Base-by-base conservation (phyloP, 2,329 filamentous ascomycete genomes). In the Hypoxylon sp. region DNA sequence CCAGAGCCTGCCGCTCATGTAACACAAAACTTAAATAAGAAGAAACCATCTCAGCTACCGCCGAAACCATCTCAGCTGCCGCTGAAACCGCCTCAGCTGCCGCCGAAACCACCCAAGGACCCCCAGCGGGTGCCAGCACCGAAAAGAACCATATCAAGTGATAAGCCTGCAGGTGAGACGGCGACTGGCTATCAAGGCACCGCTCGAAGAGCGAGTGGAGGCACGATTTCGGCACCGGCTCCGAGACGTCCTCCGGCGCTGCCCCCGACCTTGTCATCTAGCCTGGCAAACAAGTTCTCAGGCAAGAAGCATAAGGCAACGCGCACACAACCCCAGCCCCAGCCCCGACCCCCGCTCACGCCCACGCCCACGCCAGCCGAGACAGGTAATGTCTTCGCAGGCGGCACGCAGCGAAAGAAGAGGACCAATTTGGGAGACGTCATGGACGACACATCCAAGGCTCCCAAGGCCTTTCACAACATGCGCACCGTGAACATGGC, bases 371-470 rank as follows among this genome's bases (percentile, higher is more conserved):
- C 50, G 20, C 53, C 43, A 21, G 46, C 20, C 35, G 62, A 24
- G 41, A 35, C 55, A 6, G 61, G 53, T 11, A 84, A 83, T 55
- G 75, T 84, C 1, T 84, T 84, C 43, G 60, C 69, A 5, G 73
- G 73, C 8, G 81, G 81, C 1, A 80, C 73, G 54, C 69, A 63
- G 21, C 70, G 65, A 24, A 80, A 76, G 58, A 64, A 67, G 17
- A 72, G 77, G 11, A 38, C 52, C 1, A 74, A 62, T 10, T 67
- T 84, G 3, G 66, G 63, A 11, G 74, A 79, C 2, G 71, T 52
- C 7, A 77, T 79, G 55, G 67, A 67, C 11, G 78, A 85, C 66
- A 64, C 76, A 7, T 73, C 64, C 2, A 81, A 74, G 58, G 60
- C 69, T 1, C 74, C 76, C 0, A 80, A 75, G 41, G 56, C 77